Conservation (phyloP, 108 stramenopile genomes). For the Cyclostephanos tholiformis region DNA sequence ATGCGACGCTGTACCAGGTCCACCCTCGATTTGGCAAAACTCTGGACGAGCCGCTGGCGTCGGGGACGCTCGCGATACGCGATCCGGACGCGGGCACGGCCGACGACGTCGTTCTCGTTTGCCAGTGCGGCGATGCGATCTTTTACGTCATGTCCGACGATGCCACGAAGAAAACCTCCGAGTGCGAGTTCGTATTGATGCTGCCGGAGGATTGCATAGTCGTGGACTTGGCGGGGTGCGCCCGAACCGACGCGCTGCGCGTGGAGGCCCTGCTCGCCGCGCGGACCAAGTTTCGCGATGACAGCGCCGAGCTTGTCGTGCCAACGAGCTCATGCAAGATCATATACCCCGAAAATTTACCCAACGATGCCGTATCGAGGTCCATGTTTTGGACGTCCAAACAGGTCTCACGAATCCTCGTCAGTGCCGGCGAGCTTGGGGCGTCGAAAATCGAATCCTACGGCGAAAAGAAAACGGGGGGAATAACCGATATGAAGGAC, state of each 20-base stretch:
- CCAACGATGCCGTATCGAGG: slow-evolving; percentile 15
- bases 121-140: slow-evolving; percentile 14
- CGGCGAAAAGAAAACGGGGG: slow-evolving; percentile 26
- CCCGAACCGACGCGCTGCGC: background rate
- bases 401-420: background rate
- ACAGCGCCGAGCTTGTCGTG: background rate
- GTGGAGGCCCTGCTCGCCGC: slow-evolving; percentile 32
- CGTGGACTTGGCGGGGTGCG: slow-evolving; percentile 23
- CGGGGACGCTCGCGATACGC: slow-evolving; percentile 13
- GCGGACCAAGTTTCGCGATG: slow-evolving; percentile 35
- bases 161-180: slow-evolving; percentile 14
- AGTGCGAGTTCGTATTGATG: slow-evolving; percentile 28
- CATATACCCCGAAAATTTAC: slow-evolving; percentile 16
- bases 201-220: slow-evolving; percentile 26
- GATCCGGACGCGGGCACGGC: slow-evolving; percentile 35
- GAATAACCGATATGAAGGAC: slow-evolving; percentile 16
- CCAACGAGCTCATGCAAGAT: background rate
- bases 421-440: slow-evolving; percentile 21
- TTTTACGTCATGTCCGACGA: slow-evolving; percentile 39
- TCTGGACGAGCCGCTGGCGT: slow-evolving; percentile 10
- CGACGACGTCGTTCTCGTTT: slow-evolving; percentile 34
- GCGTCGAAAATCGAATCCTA: slow-evolving; percentile 28
- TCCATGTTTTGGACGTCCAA: slow-evolving; percentile 20
- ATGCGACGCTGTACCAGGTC: slow-evolving; percentile 18
- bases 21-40: slow-evolving; percentile 11